Evolutionary conservation across 495 filamentous ascomycete species (phyloP).

Genomic region (Podospora tetraspora): DNA sequence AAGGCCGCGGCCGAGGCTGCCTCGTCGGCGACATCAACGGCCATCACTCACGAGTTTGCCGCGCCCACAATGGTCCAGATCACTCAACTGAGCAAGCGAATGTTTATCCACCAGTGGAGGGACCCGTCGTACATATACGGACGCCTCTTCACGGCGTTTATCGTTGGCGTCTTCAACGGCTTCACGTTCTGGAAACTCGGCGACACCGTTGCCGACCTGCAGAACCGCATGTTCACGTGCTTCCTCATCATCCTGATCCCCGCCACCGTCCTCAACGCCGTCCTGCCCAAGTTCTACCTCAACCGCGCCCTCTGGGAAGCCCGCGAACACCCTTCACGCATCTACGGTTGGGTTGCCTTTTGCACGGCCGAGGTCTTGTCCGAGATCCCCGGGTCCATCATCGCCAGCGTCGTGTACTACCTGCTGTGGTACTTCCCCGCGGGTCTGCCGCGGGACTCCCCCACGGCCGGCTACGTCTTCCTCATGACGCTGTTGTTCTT

Average conservation of each 20-base stretch:
- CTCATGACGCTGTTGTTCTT: conserved; percentile 79
- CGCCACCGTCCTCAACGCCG: conserved; percentile 61
- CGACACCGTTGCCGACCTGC: conserved; percentile 61
- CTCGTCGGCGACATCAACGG: not conserved
- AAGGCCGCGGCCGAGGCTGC: conserved; percentile 29
- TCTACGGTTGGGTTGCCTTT: conserved; percentile 83
- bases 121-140: conserved; percentile 71
- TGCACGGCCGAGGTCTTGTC: conserved; percentile 67
- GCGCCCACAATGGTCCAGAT: conserved; percentile 40
- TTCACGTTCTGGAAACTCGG: conserved; percentile 82
- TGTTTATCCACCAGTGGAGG: conserved; percentile 77
- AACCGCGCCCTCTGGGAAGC: conserved; percentile 72
- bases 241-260: conserved; percentile 74
- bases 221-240: conserved; percentile 72
- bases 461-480: conserved; percentile 73
- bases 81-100: conserved; percentile 48
- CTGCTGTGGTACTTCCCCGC: conserved; percentile 74
- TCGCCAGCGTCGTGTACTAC: conserved; percentile 64
- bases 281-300: conserved; percentile 80
- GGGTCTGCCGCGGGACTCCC: conserved; percentile 59
- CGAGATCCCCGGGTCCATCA: conserved; percentile 68
- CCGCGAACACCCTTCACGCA: conserved; percentile 68
- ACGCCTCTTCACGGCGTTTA: conserved; percentile 49
- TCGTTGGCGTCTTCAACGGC: conserved; percentile 67
- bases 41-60: conserved; percentile 30